Base-by-base conservation (phyloP, 108 stramenopile genomes). In the Cyclotella kingstonii region DNA sequence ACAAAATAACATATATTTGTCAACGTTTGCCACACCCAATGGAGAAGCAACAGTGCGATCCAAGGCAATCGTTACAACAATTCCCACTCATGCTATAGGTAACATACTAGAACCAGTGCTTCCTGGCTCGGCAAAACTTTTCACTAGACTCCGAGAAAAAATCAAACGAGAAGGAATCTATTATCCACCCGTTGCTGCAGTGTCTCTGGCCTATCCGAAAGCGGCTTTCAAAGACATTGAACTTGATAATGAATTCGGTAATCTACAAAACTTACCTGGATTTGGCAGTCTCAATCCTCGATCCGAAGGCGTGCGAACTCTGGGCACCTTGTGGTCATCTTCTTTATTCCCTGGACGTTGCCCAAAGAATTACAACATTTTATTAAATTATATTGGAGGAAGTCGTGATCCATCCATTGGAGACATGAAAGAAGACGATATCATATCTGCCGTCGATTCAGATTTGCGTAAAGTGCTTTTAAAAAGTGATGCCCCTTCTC, bases 371-470 rank as follows among this genome's bases (percentile, higher is more conserved):
- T 94, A 95, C 83, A 74, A 93, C 46, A 60, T 98, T 40, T 76
- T 98, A 6, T 77, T 96, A 54, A 96, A 81, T 68, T 97, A 95
- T 79, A 97, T 98, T 74, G 97, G 97, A 33, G 97, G 97, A 18
- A 84, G 94, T 21, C 85, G 90, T 14, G 96, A 98, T 81, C 47
- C 72, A n/a, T 90, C 81, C 52, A 81, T 98, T 50, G 83, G 78
- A 9, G 73, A 91, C 40, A 65, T 98, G 64, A 46, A 80, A 1
- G 85, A 87, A 5, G 88, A 94, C 17, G 93, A 94, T 40, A 88
- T 98, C 47, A 81, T 96, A 50, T 60, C 63, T 18, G 82, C 90
- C 60, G 96, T 97, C 17, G 93, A 98, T 60, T 70, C 74, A 52
- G 97, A 90, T 63, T 82, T 83, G 60, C 78, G 91, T 9, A 69